Percentiles rank a stretch among this genome's conserved stretches.
Evolutionary conservation across 352 stramenopile species (phyloP).

Genomic region (Globisporangium sylvaticum): DNA sequence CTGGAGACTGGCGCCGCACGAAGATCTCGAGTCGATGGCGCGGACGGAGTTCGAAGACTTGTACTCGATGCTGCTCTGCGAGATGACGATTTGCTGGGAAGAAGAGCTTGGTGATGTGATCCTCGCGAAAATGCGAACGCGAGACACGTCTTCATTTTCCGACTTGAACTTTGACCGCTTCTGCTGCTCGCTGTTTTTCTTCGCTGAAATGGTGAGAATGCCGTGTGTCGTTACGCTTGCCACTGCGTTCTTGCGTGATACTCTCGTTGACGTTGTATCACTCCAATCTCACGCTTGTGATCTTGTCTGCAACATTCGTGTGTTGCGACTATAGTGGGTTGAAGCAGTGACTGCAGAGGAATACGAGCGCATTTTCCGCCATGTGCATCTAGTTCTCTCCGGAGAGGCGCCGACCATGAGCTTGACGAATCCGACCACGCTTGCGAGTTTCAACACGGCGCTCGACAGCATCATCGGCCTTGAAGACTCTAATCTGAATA

Average conservation of each 20-base stretch:
- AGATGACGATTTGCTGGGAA: conserved; percentile 64
- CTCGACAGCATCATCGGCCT: conserved; percentile 29
- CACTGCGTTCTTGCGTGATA: not conserved
- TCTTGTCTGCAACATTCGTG: not conserved
- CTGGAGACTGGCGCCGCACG: conserved; percentile 27
- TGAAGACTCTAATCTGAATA: conserved; percentile 29
- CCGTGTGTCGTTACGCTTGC: not conserved
- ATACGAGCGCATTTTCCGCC: conserved; percentile 37
- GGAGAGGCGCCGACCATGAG: conserved; percentile 15
- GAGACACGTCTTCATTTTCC: conserved; percentile 28
- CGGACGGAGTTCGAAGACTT: conserved; percentile 38
- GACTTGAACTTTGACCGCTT: conserved; percentile 51
- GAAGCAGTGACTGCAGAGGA: conserved; percentile 30
- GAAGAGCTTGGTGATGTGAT: conserved; percentile 44
- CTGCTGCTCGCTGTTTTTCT: conserved; percentile 56
- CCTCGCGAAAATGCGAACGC: conserved; percentile 45
- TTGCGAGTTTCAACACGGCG: conserved; percentile 28
- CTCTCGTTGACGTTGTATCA: not conserved
- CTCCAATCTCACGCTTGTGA: not conserved
- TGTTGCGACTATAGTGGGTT: conserved; percentile 24
- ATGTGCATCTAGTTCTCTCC: conserved; percentile 23
- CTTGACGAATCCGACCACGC: conserved; percentile 30
- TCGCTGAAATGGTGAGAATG: conserved; percentile 44
- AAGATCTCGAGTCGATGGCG: conserved; percentile 18
- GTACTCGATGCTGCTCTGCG: conserved; percentile 51